phyloP scores from a whole-genome alignment of 1,139 yeast genomes.

The Taphrina communis region DNA sequence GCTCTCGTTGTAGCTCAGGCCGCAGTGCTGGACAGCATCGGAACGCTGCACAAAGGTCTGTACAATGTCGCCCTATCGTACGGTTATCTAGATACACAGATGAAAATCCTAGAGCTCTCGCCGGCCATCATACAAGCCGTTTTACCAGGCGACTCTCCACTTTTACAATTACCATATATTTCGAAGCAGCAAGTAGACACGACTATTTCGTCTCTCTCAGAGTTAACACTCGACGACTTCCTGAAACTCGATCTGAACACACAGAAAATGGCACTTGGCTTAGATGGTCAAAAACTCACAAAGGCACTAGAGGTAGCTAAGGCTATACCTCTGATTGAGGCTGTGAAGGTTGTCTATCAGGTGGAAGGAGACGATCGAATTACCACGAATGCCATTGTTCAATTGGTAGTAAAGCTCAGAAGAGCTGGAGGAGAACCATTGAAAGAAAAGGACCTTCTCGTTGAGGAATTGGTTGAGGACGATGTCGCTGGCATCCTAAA shows the following conservation, averaged over 20 bases:
- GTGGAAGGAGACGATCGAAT: conserved; percentile 87
- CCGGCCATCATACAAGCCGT: conserved; percentile 82
- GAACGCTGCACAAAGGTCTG: conserved; percentile 71
- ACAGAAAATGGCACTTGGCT: conserved; percentile 64
- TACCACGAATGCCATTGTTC: conserved; percentile 76
- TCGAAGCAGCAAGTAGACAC: conserved; percentile 52
- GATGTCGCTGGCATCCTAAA: conserved; percentile 35
- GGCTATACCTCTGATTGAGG: conserved; percentile 70
- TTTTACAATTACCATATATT: conserved; percentile 81
- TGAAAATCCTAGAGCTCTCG: conserved; percentile 68
- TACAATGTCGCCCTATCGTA: conserved; percentile 82
- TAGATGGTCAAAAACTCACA: conserved; percentile 55
- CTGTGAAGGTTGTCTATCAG: conserved; percentile 73
- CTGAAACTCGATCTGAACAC: conserved; percentile 60
- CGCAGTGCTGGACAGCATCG: conserved; percentile 57
- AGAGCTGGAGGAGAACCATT: conserved; percentile 55
- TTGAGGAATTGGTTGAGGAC: conserved; percentile 30
- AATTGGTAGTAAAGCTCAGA: conserved; percentile 74
- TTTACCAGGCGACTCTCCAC: conserved; percentile 61
- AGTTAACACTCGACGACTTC: conserved; percentile 68
- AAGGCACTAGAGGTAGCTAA: conserved; percentile 66
- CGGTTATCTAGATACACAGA: conserved; percentile 70
- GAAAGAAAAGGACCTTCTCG: conserved; percentile 11
- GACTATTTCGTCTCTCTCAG: conserved; percentile 55
- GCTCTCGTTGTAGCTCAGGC: conserved; percentile 54